A percentile compares a stretch with the other conserved stretches of the same genome.
Conservation (phyloP, 495 filamentous ascomycete species). For the Penicillium verhagenii region DNA sequence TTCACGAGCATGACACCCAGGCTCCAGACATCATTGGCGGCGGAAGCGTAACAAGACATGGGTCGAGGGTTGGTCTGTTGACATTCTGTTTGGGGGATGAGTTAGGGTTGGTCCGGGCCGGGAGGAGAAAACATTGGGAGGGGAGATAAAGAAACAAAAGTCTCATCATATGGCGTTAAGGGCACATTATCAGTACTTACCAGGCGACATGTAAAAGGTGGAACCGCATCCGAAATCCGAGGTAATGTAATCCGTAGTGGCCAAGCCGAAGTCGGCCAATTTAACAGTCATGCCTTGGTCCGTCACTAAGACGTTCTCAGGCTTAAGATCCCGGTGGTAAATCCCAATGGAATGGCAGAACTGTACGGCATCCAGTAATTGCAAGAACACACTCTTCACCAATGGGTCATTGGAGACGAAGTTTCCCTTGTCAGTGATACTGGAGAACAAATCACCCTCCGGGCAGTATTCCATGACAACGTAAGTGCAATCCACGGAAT, state of each 20-base stretch:
- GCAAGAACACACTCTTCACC: slow-evolving; percentile 85
- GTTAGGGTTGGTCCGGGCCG: slow-evolving; percentile 18
- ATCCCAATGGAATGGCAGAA: slow-evolving; percentile 92
- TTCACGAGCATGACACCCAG: slow-evolving; percentile 97
- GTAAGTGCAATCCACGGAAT: slow-evolving; percentile 88
- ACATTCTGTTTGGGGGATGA: slow-evolving; percentile 64
- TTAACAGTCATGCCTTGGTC: slow-evolving; percentile 86
- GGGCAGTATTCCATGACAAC: slow-evolving; percentile 97
- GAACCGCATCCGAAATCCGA: slow-evolving; percentile 97
- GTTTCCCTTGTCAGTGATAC: slow-evolving; percentile 90
- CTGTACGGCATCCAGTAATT: slow-evolving; percentile 96
- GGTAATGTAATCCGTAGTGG: slow-evolving; percentile 77
- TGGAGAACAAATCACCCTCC: slow-evolving; percentile 94
- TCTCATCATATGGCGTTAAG: neutral
- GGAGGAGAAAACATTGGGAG: neutral
- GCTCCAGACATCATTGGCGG: slow-evolving; percentile 97
- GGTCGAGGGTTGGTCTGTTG: slow-evolving; percentile 80
- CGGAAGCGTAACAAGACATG: slow-evolving; percentile 81
- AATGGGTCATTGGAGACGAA: slow-evolving; percentile 91
- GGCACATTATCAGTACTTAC: slow-evolving; percentile 62
- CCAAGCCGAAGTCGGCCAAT: slow-evolving; percentile 95
- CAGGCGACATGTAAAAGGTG: slow-evolving; percentile 99
- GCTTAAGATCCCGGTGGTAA: slow-evolving; percentile 97
- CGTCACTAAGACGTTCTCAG: slow-evolving; percentile 94
- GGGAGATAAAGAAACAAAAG: neutral